Conservation (phyloP, 169 alveolate genomes). For the Plasmodium falciparum region DNA sequence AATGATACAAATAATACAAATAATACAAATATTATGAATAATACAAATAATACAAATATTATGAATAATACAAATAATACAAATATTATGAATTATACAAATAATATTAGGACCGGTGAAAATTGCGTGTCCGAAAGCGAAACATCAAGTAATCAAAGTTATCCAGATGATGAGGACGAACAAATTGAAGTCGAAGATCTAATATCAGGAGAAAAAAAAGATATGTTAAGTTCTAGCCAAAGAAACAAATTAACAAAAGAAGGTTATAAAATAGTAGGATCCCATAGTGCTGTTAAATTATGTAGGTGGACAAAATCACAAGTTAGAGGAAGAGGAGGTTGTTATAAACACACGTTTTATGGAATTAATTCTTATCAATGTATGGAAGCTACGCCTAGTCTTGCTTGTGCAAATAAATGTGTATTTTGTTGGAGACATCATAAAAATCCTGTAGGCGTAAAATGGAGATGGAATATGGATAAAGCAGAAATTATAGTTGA, state of each 20-base stretch:
- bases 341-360: slow-evolving; percentile 93
- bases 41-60: too few relatives aligned
- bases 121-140: too few relatives aligned
- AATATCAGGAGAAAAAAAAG: slow-evolving; percentile 29
- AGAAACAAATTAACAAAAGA: slow-evolving; percentile 78
- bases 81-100: too few relatives aligned
- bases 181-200: slow-evolving; percentile 76
- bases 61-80: too few relatives aligned
- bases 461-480: slow-evolving; percentile 91
- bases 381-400: slow-evolving; percentile 93
- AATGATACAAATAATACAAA: too few relatives aligned
- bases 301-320: slow-evolving; percentile 93
- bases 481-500: slow-evolving; percentile 84
- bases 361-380: slow-evolving; percentile 92
- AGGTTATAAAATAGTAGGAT: slow-evolving; percentile 91
- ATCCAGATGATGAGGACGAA: slow-evolving; percentile 43
- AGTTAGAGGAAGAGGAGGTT: slow-evolving; percentile 92
- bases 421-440: slow-evolving; percentile 95
- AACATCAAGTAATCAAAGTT: neutral
- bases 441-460: slow-evolving; percentile 90
- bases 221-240: slow-evolving; percentile 81
- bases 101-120: too few relatives aligned
- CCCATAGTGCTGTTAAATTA: slow-evolving; percentile 92
- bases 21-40: too few relatives aligned
- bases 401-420: slow-evolving; percentile 94